Evolutionary conservation across 2,329 filamentous ascomycete species (phyloP).

Genomic region (Trichophyton mentagrophytes): DNA sequence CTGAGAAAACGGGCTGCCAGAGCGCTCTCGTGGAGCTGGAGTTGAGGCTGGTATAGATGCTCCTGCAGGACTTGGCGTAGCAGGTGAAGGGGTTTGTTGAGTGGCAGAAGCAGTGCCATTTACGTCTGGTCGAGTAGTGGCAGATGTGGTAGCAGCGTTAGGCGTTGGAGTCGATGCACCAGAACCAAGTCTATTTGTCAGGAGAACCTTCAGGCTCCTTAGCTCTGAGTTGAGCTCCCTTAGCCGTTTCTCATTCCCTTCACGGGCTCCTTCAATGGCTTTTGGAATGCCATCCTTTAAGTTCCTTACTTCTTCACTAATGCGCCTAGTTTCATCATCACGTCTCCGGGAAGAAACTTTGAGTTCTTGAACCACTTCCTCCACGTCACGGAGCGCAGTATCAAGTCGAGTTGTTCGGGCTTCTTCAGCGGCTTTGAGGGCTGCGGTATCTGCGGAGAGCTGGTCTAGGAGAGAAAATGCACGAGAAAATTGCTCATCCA

Average conservation of each 20-base stretch:
- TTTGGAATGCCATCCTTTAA: slow-evolving; percentile 78
- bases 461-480: slow-evolving; percentile 88
- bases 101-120: slow-evolving; percentile 19
- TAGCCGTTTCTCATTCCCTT: slow-evolving; percentile 64
- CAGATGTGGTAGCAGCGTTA: slow-evolving; percentile 17
- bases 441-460: slow-evolving; percentile 75
- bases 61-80: slow-evolving; percentile 19
- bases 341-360: slow-evolving; percentile 69
- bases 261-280: slow-evolving; percentile 77
- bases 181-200: slow-evolving; percentile 49
- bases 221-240: slow-evolving; percentile 78
- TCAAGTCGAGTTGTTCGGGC: slow-evolving; percentile 74
- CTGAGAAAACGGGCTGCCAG: slow-evolving; percentile 37
- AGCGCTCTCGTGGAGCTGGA: slow-evolving; percentile 20
- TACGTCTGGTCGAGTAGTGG: slow-evolving; percentile 16
- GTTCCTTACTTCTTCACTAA: slow-evolving; percentile 72
- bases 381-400: slow-evolving; percentile 66
- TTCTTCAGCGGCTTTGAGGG: slow-evolving; percentile 75
- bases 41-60: slow-evolving; percentile 17
- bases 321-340: slow-evolving; percentile 74
- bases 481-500: slow-evolving; percentile 86
- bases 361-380: slow-evolving; percentile 66
- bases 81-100: slow-evolving; percentile 14
- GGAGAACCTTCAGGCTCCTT: slow-evolving; percentile 80
- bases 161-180: slow-evolving; percentile 16